Evolutionary conservation across 371 early-diverging fungal species (phyloP).

Genomic region (Capillidium heterosporum): DNA sequence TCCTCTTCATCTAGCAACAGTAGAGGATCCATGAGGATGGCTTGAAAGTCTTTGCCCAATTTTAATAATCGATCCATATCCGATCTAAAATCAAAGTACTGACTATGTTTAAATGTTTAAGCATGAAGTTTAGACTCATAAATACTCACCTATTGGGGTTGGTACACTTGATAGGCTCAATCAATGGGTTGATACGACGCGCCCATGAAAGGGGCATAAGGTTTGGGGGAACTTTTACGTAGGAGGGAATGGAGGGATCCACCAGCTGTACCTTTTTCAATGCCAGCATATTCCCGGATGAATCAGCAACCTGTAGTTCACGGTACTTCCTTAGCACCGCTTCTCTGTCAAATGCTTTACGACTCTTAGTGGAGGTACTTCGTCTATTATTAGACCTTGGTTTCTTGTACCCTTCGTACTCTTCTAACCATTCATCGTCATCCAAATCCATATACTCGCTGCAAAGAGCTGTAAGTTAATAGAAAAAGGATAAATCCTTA

Average conservation of each 20-base stretch:
- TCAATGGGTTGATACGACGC: conserved; percentile 33
- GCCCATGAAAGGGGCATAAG: conserved; percentile 78
- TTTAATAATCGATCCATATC: conserved; percentile 14
- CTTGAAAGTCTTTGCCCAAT: conserved; percentile 49
- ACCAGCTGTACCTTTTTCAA: conserved; percentile 36
- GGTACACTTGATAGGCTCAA: conserved; percentile 10
- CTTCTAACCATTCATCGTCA: conserved; percentile 69
- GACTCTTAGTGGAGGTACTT: conserved; percentile 12
- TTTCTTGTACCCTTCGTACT: no score
- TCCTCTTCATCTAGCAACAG: conserved; percentile 44
- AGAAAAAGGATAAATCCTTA: conserved; percentile 7
- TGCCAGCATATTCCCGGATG: conserved; percentile 35
- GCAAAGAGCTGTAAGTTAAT: conserved; percentile 4
- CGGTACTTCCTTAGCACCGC: conserved; percentile 57
- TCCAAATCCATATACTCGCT: conserved; percentile 65
- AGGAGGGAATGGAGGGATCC: conserved; percentile 69
- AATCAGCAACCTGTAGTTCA: conserved; percentile 66
- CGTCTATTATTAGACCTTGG: conserved; percentile 12
- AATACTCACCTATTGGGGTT: not conserved
- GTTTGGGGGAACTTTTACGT: conserved; percentile 64
- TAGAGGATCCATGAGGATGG: conserved; percentile 84
- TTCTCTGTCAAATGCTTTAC: conserved; percentile 20
- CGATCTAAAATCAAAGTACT: not conserved
- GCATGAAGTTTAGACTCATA: no score
- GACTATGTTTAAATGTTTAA: not conserved